Evolutionary conservation across 352 stramenopile genomes (phyloP), one percentile per base, ranked within the genome.

Genomic region (Phytophthora pluvialis): DNA sequence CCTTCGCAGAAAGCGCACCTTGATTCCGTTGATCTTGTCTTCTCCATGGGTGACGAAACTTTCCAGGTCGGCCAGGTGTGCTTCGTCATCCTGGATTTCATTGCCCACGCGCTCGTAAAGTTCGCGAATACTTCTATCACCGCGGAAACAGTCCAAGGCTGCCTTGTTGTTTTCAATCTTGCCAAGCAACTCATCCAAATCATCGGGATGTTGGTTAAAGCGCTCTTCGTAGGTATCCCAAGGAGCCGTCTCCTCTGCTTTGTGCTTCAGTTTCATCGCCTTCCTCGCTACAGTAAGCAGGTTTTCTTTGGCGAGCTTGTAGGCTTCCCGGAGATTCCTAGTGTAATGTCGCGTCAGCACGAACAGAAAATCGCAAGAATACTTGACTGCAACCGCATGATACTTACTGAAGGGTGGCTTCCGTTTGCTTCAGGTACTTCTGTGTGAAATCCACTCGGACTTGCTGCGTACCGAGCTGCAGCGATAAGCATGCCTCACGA

Each of bases 131-230:
- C 70, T 88, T 35, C 75, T 77, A 57, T 96, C 88, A 4, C 86
- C 88, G 6, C 85, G 83, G 61, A 96, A 96, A 33, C 85, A 90
- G 26, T 92, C 85, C 8, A 95, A 50, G 11, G 83, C 81, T 32
- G 81, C 83, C 59, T 88, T 86, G 76, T 94, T 94, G 68, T 93
- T 96, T 66, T 93, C 86, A 54, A 96, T 95, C 15, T 78, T 78
- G 13, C 82, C 88, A 10, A 75, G 78, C 13, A 96, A 61, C 33
- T 91, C 86, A 36, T 95, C 85, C 12, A 94, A 57, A 65, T 94
- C 85, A 40, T 96, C 85, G 12, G 86, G 81, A 21, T 93, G 62
- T 21, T 70, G 31, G 5, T 72, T 52, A 56, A 96, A 96, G 5
- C 65, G 73, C 7, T 85, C 69, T 70, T 91, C 78, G 33, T 88